Conservation (phyloP, 805 yeast species). For the Cyberlindnera mississippiensis region DNA sequence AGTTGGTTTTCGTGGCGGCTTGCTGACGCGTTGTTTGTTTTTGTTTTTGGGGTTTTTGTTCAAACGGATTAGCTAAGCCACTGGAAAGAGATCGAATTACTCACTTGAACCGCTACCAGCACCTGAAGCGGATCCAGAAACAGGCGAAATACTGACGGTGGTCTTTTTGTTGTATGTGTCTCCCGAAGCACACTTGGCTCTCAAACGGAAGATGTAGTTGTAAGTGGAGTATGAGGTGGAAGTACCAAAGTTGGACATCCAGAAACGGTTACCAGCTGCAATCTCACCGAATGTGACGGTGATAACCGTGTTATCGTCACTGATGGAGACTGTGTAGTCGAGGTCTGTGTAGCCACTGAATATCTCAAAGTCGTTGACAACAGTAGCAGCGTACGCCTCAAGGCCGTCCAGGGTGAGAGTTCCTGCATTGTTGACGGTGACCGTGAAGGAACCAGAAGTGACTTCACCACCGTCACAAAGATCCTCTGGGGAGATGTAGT, state of each 20-base stretch:
- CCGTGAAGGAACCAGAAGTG: slow-evolving; percentile 8
- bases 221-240: neutral
- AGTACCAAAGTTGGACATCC: slow-evolving; percentile 6
- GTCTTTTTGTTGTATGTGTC: neutral
- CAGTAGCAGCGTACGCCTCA: slow-evolving; percentile 1
- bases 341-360: neutral
- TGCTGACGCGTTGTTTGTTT: neutral
- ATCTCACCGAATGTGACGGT: slow-evolving; percentile 8
- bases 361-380: slow-evolving; percentile 4
- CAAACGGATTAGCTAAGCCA: no score
- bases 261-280: slow-evolving; percentile 10
- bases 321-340: neutral
- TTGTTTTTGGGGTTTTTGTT: neutral
- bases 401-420: neutral
- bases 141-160: neutral
- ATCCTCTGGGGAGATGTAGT: slow-evolving; percentile 6
- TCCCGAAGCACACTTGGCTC: neutral
- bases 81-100: neutral
- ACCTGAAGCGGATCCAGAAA: slow-evolving; percentile 10
- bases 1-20: no score
- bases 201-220: neutral
- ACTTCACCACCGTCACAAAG: slow-evolving; percentile 6
- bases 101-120: slow-evolving; percentile 11
- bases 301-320: neutral
- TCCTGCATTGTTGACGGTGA: neutral